Percentiles rank a stretch among this genome's conserved stretches.
These are phyloP conservation scores for Exophiala oligosperma DNA, from an alignment of 2,329 filamentous ascomycete species.

Conservation along the genomic window DNA sequence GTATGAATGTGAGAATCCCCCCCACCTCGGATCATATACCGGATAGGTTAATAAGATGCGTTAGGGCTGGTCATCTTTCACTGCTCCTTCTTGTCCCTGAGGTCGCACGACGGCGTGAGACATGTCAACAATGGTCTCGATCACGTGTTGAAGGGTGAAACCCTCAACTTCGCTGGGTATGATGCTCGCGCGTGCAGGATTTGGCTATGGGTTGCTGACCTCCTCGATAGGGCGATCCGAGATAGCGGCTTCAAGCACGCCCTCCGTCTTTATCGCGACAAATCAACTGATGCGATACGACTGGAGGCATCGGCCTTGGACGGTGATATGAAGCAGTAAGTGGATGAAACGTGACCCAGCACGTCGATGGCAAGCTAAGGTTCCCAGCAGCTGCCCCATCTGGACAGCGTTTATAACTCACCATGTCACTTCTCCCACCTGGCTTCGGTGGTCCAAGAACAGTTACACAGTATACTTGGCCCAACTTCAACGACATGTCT, in stretches of 20 bases:
- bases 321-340: constrained; percentile 52
- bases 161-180: constrained; percentile 52
- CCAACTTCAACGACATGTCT: constrained; percentile 54
- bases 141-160: constrained; percentile 50
- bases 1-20: constrained; percentile 49
- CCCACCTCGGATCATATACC: constrained; percentile 2
- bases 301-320: constrained; percentile 57
- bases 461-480: constrained; percentile 48
- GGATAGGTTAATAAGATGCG: neutral
- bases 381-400: constrained; percentile 51
- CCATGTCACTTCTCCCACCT: constrained; percentile 47
- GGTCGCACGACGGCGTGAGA: constrained; percentile 52
- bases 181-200: constrained; percentile 15
- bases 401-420: constrained; percentile 61
- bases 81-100: constrained; percentile 57
- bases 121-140: constrained; percentile 43
- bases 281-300: constrained; percentile 51
- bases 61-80: constrained; percentile 59
- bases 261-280: constrained; percentile 56
- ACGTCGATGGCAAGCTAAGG: constrained; percentile 1
- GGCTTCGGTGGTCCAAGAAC: constrained; percentile 41
- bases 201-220: neutral
- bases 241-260: constrained; percentile 55
- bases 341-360: neutral
- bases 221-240: constrained; percentile 48